Evolutionary conservation across 202 grass and related monocot genomes (phyloP).

Genomic region (Schoenoplectus triqueter): DNA sequence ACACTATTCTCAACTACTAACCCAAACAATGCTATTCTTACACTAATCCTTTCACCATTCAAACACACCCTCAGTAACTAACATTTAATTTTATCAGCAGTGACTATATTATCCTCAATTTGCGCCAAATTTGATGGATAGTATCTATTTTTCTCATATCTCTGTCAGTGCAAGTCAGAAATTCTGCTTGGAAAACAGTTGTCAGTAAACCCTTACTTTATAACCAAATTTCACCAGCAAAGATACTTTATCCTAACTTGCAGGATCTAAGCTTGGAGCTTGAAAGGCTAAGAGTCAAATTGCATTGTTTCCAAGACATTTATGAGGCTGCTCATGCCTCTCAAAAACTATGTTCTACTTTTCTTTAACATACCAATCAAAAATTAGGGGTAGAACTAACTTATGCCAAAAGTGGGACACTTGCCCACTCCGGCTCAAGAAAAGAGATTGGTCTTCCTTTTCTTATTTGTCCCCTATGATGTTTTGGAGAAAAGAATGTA

Average conservation of each 20-base stretch:
- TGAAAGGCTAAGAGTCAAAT: constrained; percentile 54
- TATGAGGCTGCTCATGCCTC: constrained; percentile 42
- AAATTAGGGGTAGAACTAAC: not conserved
- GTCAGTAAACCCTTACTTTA: not conserved
- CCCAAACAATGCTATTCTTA: too few relatives aligned
- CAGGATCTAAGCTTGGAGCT: constrained; percentile 64
- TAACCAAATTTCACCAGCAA: constrained; percentile 12
- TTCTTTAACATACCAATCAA: not conserved
- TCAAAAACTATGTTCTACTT: constrained; percentile 49
- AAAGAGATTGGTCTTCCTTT: not conserved
- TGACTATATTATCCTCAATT: not conserved
- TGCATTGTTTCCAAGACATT: constrained; percentile 56
- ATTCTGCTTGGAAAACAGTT: constrained; percentile 2
- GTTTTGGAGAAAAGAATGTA: not conserved
- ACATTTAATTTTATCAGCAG: not conserved
- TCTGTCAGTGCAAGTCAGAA: not conserved
- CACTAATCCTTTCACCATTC: too few relatives aligned
- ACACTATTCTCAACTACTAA: too few relatives aligned
- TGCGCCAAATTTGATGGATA: not conserved
- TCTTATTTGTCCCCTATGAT: not conserved
- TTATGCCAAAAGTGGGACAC: not conserved
- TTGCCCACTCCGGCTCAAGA: not conserved
- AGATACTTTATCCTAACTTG: constrained; percentile 23
- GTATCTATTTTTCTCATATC: not conserved
- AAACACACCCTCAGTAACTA: too few relatives aligned